These are phyloP conservation scores for Aspergillus costaricaensis DNA, from an alignment of 2,329 filamentous ascomycete species.

Conservation along the genomic window DNA sequence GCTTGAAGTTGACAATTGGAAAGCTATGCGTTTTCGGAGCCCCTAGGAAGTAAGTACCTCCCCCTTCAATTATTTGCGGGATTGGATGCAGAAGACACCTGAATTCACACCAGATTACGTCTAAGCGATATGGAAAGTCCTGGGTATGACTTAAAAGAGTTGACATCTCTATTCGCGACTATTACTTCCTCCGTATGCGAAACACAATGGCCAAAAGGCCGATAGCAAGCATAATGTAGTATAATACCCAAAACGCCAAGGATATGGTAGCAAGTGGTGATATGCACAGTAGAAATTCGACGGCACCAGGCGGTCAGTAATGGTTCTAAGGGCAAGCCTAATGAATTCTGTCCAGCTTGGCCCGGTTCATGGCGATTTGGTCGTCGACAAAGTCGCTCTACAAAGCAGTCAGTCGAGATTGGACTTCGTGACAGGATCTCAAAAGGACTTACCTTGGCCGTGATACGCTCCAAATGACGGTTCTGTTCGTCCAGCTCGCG, in stretches of 20 bases:
- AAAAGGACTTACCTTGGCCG: constrained; percentile 65
- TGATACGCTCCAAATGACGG: constrained; percentile 73
- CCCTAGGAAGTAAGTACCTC: background rate
- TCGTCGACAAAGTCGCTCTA: constrained; percentile 83
- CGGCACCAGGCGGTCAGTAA: constrained; percentile 34
- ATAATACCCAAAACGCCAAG: constrained; percentile 26
- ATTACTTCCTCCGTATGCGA: constrained; percentile 13
- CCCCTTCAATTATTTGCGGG: background rate
- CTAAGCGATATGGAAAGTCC: no score
- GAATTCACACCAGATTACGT: background rate
- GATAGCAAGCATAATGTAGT: constrained; percentile 10
- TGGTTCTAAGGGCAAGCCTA: constrained; percentile 22
- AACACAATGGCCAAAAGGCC: background rate
- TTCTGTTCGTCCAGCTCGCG: constrained; percentile 77
- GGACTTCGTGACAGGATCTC: background rate
- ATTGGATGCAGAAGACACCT: background rate
- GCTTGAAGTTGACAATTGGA: no score
- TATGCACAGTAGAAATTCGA: constrained; percentile 21
- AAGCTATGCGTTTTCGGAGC: no score
- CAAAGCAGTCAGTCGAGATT: constrained; percentile 24
- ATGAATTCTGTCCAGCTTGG: constrained; percentile 63
- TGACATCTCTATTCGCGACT: background rate
- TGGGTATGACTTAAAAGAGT: background rate
- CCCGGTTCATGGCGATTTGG: constrained; percentile 75
- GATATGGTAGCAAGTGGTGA: constrained; percentile 19